A percentile compares a stretch with the other conserved stretches of the same genome.
These are phyloP conservation scores for Metschnikowia kofuensis DNA, from an alignment of 805 yeast genomes.

Conservation along the genomic window DNA sequence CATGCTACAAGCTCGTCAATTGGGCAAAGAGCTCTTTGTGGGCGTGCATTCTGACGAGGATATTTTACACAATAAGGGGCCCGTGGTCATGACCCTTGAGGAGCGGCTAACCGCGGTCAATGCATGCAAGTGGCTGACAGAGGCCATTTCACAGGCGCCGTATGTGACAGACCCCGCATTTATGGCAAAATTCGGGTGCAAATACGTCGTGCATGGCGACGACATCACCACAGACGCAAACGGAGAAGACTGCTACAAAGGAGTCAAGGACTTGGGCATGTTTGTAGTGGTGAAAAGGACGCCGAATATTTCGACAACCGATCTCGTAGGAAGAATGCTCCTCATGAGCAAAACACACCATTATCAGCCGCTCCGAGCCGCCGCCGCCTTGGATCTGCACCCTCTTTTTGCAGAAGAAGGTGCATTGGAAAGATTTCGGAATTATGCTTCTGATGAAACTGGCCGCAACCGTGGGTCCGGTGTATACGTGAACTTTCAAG, in stretches of 20 bases:
- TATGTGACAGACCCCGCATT: conserved; percentile 86
- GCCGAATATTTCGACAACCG: conserved; percentile 92
- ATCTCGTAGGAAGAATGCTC: conserved; percentile 86
- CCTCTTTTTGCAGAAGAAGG: conserved; percentile 33
- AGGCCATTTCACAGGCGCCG: conserved; percentile 75
- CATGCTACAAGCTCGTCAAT: conserved; percentile 83
- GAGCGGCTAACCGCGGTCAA: conserved; percentile 85
- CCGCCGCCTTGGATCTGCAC: conserved; percentile 20
- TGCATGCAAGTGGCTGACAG: conserved; percentile 86
- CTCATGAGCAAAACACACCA: conserved; percentile 60
- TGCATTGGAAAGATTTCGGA: conserved; percentile 37
- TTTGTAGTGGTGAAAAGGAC: conserved; percentile 92
- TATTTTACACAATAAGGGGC: conserved; percentile 80
- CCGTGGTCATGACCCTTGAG: conserved; percentile 81
- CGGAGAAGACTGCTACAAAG: conserved; percentile 90
- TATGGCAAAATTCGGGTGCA: conserved; percentile 71
- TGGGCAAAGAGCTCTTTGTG: conserved; percentile 71
- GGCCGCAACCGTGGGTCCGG: conserved; percentile 60
- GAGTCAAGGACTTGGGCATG: conserved; percentile 78
- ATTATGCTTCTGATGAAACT: conserved; percentile 61
- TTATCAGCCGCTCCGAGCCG: conserved; percentile 29
- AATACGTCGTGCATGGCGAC: conserved; percentile 97
- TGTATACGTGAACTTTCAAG: conserved; percentile 45
- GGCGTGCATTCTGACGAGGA: conserved; percentile 95
- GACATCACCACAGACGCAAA: conserved; percentile 95